A percentile compares a stretch with the other conserved stretches of the same genome.
These are phyloP conservation scores for Suillus tomentosus DNA, from an alignment of 768 basidiomycete species.

Conservation along the genomic window DNA sequence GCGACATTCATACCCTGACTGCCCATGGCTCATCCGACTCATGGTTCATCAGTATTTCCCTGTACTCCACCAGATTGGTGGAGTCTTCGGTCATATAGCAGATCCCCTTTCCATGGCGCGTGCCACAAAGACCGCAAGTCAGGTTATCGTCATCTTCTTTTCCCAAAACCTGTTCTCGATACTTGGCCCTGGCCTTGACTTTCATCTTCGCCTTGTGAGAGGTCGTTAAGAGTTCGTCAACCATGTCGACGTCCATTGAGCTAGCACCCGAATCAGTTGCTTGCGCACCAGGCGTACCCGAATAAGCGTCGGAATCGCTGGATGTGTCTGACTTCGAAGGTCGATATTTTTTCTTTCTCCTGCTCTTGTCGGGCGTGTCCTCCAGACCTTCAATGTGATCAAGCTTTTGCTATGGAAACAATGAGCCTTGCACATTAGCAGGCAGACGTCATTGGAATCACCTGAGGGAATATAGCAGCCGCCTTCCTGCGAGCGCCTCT, in stretches of 20 bases:
- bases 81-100: constrained; percentile 70
- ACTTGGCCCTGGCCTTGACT: constrained; percentile 14
- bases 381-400: constrained; percentile 35
- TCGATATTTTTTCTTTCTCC: constrained; percentile 38
- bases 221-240: constrained; percentile 3
- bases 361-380: constrained; percentile 41
- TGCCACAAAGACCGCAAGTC: constrained; percentile 65
- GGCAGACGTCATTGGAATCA: constrained; percentile 12
- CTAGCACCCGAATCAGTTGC: constrained; percentile 27
- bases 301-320: constrained; percentile 45
- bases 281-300: constrained; percentile 25
- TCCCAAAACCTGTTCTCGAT: constrained; percentile 8
- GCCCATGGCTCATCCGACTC: constrained; percentile 69
- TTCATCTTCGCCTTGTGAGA: not conserved
- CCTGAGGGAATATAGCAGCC: constrained; percentile 48
- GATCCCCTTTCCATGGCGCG: constrained; percentile 45
- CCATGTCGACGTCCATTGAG: constrained; percentile 22
- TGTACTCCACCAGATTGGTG: constrained; percentile 68
- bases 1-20: constrained; percentile 49
- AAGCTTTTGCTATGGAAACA: constrained; percentile 28
- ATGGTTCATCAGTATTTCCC: constrained; percentile 63
- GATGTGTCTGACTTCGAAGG: constrained; percentile 32
- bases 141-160: constrained; percentile 17
- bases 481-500: constrained; percentile 77
- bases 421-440: constrained; percentile 7